Evolutionary conservation across 805 yeast species (phyloP), one percentile per base, ranked within the genome.

Genomic region (Kluyveromyces starmeri): DNA sequence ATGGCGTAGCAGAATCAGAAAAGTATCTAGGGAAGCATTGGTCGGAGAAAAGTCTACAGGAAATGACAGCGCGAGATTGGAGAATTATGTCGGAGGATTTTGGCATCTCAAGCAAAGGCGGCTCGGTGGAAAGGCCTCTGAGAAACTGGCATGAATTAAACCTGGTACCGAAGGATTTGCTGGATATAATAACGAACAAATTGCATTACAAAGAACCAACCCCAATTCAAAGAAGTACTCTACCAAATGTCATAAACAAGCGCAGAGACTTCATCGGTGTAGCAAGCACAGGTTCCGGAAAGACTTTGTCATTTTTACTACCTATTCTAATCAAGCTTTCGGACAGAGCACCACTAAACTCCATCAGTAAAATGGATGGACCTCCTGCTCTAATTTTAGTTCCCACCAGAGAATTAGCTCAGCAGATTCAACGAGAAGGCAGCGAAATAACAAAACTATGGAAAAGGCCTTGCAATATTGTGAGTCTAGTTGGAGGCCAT

Each of bases 271-370:
- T 83, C 2, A 67, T 88, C 14, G 97, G 95, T 10, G 71, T 88
- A n/a, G 96, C 97, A 0, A 86, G 86, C 45, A 89, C 98, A 0
- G 98, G 98, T 9, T 83, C 95, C 1, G 98, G 98, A 47, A 89
- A 92, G 53, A 89, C 98, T 0, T 63, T 88, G 9, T 80, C 94
- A 2, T 89, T 78, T 56, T 53, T 83, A 8, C 56, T 89, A 2
- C 97, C 98, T 0, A 58, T 84, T 33, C 50, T 83, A 7, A 53
- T 74, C 2, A 75, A 73, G 43, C 61, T 80, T 11, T 42, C 58
- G 59, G 70, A 55, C 49, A 56, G 62, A 27, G 73, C 75, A 1
- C 51, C 63, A 13, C 46, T 73, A 17, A 71, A 68, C 37, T 68
- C 62, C n/a, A 41, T 51, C 11, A 66, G 72, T 22, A 67, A 64